Conservation (phyloP, 768 basidiomycete species). For the Leccinellum albellum region DNA sequence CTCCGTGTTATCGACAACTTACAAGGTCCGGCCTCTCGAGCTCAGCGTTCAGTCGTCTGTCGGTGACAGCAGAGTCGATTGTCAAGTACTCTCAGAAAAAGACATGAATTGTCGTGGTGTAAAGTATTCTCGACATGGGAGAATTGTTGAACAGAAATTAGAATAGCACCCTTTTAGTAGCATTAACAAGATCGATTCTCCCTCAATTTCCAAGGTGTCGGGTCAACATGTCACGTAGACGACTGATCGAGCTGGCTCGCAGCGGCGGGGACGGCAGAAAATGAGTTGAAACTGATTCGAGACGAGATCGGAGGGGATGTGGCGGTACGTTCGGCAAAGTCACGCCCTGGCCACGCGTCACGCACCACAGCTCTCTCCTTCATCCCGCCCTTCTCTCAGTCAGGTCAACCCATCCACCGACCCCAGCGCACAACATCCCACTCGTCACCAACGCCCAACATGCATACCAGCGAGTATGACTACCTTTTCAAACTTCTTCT, state of each 20-base stretch:
- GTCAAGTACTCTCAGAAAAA: background rate
- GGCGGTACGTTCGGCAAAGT: slow-evolving; percentile 27
- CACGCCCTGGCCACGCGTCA: slow-evolving; percentile 34
- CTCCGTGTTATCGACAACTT: background rate
- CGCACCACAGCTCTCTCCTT: slow-evolving; percentile 30
- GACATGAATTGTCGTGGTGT: background rate
- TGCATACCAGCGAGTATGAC: slow-evolving; percentile 94
- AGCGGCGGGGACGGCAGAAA: background rate
- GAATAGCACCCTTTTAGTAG: background rate
- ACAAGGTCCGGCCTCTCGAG: background rate
- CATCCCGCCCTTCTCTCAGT: slow-evolving; percentile 32
- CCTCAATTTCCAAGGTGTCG: background rate
- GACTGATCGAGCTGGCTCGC: background rate
- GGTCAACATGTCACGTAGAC: background rate
- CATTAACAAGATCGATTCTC: background rate
- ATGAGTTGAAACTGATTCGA: slow-evolving; percentile 3
- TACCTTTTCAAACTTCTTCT: slow-evolving; percentile 95
- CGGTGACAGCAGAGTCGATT: background rate
- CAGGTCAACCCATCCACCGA: slow-evolving; percentile 28
- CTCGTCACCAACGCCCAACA: slow-evolving; percentile 35
- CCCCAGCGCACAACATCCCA: slow-evolving; percentile 28
- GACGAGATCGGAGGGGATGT: slow-evolving; percentile 13
- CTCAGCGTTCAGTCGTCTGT: background rate
- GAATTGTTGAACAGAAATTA: background rate
- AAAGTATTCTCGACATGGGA: background rate